Conservation (phyloP, 2,329 filamentous ascomycete species). For the Elsinoe necatrix region DNA sequence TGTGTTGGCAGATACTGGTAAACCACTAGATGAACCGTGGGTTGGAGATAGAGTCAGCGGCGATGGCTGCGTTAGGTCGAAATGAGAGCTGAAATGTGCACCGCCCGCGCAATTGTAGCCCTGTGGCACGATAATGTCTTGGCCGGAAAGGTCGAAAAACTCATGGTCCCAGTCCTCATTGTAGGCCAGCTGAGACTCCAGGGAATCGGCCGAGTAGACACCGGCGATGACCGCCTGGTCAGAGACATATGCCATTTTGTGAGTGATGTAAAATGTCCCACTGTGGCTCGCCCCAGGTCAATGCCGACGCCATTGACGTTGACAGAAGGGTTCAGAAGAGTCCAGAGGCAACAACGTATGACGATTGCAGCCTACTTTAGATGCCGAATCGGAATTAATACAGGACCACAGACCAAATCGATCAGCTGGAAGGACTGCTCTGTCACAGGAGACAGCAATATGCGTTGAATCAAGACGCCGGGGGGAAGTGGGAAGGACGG, state of each 20-base stretch:
- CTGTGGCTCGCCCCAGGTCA: neutral
- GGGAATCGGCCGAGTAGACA: neutral
- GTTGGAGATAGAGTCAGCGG: constrained; percentile 4
- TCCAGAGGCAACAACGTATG: neutral
- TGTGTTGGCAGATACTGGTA: constrained; percentile 8
- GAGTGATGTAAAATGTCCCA: neutral
- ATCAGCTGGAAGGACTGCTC: neutral
- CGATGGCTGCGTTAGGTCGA: neutral
- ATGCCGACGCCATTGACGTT: neutral
- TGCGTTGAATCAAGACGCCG: neutral
- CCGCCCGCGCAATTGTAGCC: neutral
- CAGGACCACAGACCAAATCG: neutral
- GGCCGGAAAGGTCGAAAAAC: neutral
- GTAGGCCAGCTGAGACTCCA: constrained; percentile 1
- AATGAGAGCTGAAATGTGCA: constrained; percentile 10
- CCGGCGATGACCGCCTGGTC: constrained; percentile 2
- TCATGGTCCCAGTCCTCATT: neutral
- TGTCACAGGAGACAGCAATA: neutral
- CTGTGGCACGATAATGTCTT: constrained; percentile 7
- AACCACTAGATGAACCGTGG: constrained; percentile 2
- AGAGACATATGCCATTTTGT: neutral
- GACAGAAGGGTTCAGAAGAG: neutral
- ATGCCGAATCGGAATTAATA: neutral
- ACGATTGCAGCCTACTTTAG: neutral
- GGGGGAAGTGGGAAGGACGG: constrained; percentile 3